A percentile compares a stretch with the other conserved stretches of the same genome.
Conservation (phyloP, 148 eudicot species). For the Salicornia ramosissima region DNA sequence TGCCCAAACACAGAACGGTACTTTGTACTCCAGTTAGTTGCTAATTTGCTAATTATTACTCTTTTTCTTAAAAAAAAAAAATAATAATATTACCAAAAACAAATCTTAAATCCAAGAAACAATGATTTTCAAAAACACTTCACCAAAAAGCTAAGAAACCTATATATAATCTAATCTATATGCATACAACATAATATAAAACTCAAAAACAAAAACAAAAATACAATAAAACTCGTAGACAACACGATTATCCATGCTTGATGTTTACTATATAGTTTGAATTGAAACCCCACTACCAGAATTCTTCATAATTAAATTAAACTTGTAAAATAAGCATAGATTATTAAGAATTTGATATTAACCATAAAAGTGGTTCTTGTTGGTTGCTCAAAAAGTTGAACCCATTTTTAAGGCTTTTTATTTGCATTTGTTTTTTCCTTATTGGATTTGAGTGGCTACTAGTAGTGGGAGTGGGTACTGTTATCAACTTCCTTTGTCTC, state of each 20-base stretch:
- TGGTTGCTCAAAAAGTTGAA: conserved; percentile 5
- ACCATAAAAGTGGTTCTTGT: neutral
- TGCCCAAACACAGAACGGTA: neutral
- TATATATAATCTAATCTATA: too few species aligned
- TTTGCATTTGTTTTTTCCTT: conserved; percentile 4
- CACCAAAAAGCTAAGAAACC: neutral
- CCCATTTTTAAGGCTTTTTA: neutral
- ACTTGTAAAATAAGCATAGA: conserved; percentile 22
- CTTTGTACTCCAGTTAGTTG: neutral
- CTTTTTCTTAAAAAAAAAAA: neutral
- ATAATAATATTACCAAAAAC: neutral
- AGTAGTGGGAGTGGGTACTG: neutral
- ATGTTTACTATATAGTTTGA: neutral
- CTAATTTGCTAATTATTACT: neutral
- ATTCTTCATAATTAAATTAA: conserved; percentile 15
- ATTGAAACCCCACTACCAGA: conserved; percentile 9
- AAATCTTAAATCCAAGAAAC: neutral
- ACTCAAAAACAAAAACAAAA: too few species aligned
- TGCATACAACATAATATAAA: too few species aligned
- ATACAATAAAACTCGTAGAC: conserved; percentile 10
- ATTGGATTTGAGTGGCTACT: conserved; percentile 1
- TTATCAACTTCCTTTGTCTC: neutral
- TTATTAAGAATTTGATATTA: conserved; percentile 8
- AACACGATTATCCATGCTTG: conserved; percentile 11
- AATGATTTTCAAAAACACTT: neutral